Evolutionary conservation across 2,329 filamentous ascomycete species (phyloP).

Genomic region (Pseudogymnoascus sp.): DNA sequence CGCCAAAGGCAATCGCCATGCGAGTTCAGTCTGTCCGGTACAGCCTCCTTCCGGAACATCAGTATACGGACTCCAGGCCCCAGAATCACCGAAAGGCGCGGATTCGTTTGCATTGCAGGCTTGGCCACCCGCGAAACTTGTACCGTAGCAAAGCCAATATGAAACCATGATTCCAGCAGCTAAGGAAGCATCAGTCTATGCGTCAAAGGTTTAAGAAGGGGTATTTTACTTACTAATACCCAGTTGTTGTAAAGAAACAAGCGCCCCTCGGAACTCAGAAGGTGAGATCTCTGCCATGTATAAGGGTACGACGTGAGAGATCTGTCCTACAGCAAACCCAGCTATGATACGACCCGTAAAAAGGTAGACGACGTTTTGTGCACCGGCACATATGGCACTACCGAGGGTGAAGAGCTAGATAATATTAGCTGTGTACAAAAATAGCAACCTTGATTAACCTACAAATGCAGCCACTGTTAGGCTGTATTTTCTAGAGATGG

Average conservation of each 20-base stretch:
- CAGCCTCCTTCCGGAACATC: conserved; percentile 16
- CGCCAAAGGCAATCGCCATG: conserved; percentile 27
- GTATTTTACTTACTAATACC: background rate
- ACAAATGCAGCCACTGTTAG: conserved; percentile 6
- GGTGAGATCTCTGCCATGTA: conserved; percentile 34
- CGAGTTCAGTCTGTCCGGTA: conserved; percentile 16
- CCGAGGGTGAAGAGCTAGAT: conserved; percentile 14
- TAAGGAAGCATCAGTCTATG: conserved; percentile 31
- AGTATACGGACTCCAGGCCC: conserved; percentile 15
- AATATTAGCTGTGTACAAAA: conserved; percentile 21
- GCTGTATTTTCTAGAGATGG: conserved; percentile 33
- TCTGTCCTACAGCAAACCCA: conserved; percentile 56
- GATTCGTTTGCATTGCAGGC: conserved; percentile 21
- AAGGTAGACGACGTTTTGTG: conserved; percentile 47
- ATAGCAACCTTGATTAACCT: background rate
- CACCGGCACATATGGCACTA: conserved; percentile 40
- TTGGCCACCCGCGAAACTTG: conserved; percentile 38
- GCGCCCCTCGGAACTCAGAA: conserved; percentile 53
- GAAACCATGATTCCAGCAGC: conserved; percentile 43
- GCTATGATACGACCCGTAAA: conserved; percentile 63
- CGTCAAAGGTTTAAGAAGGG: background rate
- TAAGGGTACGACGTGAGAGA: conserved; percentile 55
- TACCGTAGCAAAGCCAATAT: conserved; percentile 37
- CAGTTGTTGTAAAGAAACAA: conserved; percentile 55
- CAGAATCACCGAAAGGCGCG: conserved; percentile 12